phyloP scores from a whole-genome alignment of 2,329 filamentous ascomycete genomes.

The Ophiostoma novo-ulmi region DNA sequence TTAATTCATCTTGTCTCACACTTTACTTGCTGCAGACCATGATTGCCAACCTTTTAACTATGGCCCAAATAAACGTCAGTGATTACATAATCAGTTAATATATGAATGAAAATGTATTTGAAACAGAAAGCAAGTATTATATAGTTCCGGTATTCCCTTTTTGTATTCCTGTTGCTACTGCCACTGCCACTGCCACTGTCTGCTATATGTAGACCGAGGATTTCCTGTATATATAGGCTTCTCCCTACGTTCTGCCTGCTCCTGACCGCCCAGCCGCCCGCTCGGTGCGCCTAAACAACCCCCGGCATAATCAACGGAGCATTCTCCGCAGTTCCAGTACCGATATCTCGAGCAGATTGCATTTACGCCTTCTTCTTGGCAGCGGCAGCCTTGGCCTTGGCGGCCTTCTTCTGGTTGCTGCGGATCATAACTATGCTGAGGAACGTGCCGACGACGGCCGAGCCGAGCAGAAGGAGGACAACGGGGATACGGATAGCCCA shows the following conservation, averaged over 20 bases:
- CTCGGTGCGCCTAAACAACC: background rate
- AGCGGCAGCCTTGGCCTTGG: slow-evolving; percentile 75
- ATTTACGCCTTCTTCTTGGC: slow-evolving; percentile 74
- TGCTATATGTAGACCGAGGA: background rate
- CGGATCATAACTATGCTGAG: slow-evolving; percentile 96
- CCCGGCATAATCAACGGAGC: background rate
- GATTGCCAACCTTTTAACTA: background rate
- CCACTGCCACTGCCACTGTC: background rate
- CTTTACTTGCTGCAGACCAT: background rate
- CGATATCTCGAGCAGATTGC: background rate
- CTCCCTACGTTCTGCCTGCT: background rate
- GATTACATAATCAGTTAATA: background rate
- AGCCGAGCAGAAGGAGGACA: slow-evolving; percentile 86
- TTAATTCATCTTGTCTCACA: background rate
- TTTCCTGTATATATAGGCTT: background rate
- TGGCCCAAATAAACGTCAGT: background rate
- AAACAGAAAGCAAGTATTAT: slow-evolving; percentile 13
- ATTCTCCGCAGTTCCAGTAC: background rate
- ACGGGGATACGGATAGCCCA: slow-evolving; percentile 99
- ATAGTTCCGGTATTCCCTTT: background rate
- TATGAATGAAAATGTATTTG: background rate
- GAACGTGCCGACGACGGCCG: slow-evolving; percentile 92
- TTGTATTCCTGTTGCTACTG: slow-evolving; percentile 3
- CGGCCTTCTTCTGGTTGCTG: slow-evolving; percentile 95
- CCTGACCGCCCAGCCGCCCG: background rate